These are phyloP conservation scores for Aspergillus spinulosporus DNA, from an alignment of 2,329 filamentous ascomycete species.

Conservation along the genomic window DNA sequence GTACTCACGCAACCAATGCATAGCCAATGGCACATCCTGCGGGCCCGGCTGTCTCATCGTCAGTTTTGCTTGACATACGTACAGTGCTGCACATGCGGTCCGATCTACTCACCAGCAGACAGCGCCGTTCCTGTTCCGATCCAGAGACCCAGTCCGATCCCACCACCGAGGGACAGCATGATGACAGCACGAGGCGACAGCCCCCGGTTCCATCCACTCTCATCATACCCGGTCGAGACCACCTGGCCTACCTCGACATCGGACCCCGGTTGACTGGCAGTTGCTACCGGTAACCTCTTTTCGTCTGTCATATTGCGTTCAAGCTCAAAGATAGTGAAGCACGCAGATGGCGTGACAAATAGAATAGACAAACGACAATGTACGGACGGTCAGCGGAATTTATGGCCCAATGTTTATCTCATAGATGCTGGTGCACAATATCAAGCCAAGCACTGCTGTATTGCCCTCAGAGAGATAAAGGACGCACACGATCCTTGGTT, in stretches of 20 bases:
- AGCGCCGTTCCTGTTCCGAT: conserved; percentile 41
- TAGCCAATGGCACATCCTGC: conserved; percentile 36
- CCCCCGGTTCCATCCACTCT: conserved; percentile 1
- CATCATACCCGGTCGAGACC: not conserved
- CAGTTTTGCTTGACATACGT: too few relatives aligned
- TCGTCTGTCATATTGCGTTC: not conserved
- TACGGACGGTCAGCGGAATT: not conserved
- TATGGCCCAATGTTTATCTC: not conserved
- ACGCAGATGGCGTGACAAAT: not conserved
- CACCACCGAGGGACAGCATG: conserved; percentile 8
- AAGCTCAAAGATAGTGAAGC: not conserved
- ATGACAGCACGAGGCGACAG: conserved; percentile 7
- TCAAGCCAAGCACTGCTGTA: not conserved
- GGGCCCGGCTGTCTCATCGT: conserved; percentile 28
- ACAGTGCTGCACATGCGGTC: too few relatives aligned
- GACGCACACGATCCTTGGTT: not conserved
- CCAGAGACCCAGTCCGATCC: conserved; percentile 22
- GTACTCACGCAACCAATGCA: conserved; percentile 32
- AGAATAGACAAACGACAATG: not conserved
- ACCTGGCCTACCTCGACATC: conserved; percentile 4
- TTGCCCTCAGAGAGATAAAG: not conserved
- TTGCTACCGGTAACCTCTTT: not conserved
- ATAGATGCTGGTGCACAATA: not conserved
- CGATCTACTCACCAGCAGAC: conserved; percentile 26
- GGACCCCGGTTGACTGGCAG: not conserved